phyloP scores from a whole-genome alignment of 2,329 filamentous ascomycete genomes.

The Lasiodiplodia gonubiensis region DNA sequence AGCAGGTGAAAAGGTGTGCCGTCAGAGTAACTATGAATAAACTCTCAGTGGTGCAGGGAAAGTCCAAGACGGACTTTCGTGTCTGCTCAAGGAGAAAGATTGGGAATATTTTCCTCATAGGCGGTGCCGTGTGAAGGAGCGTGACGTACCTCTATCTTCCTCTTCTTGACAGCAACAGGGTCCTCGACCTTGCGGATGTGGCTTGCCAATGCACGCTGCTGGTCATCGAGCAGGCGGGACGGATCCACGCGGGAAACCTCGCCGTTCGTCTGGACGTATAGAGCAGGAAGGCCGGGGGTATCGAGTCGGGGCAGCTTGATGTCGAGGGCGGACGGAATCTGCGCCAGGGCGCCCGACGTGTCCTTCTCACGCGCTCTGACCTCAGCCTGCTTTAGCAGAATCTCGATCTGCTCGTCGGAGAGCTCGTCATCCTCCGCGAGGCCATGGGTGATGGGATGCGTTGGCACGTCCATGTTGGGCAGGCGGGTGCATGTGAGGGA shows the following conservation, averaged over 20 bases:
- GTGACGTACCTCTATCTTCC: slow-evolving; percentile 57
- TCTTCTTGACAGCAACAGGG: slow-evolving; percentile 54
- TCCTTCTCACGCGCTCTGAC: slow-evolving; percentile 57
- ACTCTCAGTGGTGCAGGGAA: slow-evolving; percentile 73
- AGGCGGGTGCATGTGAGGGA: slow-evolving; percentile 10
- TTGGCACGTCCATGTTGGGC: slow-evolving; percentile 26
- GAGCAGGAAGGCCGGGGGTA: slow-evolving; percentile 54
- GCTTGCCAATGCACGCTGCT: slow-evolving; percentile 55
- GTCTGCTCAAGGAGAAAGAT: slow-evolving; percentile 73
- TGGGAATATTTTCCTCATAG: slow-evolving; percentile 81
- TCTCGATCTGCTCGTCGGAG: slow-evolving; percentile 60
- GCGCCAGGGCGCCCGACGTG: slow-evolving; percentile 34
- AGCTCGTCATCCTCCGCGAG: slow-evolving; percentile 48
- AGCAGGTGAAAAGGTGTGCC: slow-evolving; percentile 34
- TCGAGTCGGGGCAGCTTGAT: slow-evolving; percentile 60
- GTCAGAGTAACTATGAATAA: slow-evolving; percentile 81
- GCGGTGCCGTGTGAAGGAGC: slow-evolving; percentile 38
- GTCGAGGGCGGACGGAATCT: slow-evolving; percentile 26
- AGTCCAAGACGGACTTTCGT: slow-evolving; percentile 79
- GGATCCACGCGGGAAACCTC: slow-evolving; percentile 61
- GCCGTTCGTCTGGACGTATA: slow-evolving; percentile 61
- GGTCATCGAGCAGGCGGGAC: slow-evolving; percentile 55
- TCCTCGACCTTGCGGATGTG: slow-evolving; percentile 61
- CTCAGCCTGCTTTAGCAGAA: slow-evolving; percentile 67
- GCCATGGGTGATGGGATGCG: slow-evolving; percentile 19